Evolutionary conservation across 495 filamentous ascomycete species (phyloP).

Genomic region (Penicillium parvum): DNA sequence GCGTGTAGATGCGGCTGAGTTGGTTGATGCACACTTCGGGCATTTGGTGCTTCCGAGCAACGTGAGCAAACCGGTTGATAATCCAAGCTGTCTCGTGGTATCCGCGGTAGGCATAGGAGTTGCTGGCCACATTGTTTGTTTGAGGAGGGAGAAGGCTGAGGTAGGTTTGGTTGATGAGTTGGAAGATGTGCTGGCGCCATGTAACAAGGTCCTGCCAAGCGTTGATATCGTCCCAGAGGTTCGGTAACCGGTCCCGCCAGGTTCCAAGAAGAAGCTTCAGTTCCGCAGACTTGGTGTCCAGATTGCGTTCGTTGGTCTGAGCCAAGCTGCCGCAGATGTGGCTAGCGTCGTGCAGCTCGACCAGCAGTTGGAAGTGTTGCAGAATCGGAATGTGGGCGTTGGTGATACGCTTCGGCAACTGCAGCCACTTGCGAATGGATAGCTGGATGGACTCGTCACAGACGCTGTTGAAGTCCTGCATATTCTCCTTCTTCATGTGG

Average conservation of each 20-base stretch:
- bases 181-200: conserved; percentile 98
- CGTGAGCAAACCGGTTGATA: conserved; percentile 97
- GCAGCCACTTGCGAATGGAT: conserved; percentile 97
- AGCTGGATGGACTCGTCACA: conserved; percentile 96
- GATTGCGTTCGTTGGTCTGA: conserved; percentile 74
- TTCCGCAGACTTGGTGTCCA: conserved; percentile 92
- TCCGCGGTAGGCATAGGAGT: conserved; percentile 92
- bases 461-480: conserved; percentile 76
- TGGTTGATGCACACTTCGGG: conserved; percentile 96
- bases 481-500: conserved; percentile 78
- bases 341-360: conserved; percentile 96
- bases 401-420: conserved; percentile 86
- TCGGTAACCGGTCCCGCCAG: conserved; percentile 93
- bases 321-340: conserved; percentile 87
- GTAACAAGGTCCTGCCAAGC: conserved; percentile 98
- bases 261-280: conserved; percentile 90
- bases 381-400: conserved; percentile 93
- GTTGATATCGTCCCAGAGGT: conserved; percentile 99
- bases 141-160: conserved; percentile 78
- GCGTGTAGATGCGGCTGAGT: conserved; percentile 93
- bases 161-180: conserved; percentile 92
- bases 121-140: conserved; percentile 70
- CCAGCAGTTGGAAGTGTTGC: conserved; percentile 97
- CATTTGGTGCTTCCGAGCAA: conserved; percentile 93
- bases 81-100: conserved; percentile 99